A percentile compares a stretch with the other conserved stretches of the same genome.
phyloP scores from a whole-genome alignment of 805 yeast genomes.

The Kuraishia cidri region DNA sequence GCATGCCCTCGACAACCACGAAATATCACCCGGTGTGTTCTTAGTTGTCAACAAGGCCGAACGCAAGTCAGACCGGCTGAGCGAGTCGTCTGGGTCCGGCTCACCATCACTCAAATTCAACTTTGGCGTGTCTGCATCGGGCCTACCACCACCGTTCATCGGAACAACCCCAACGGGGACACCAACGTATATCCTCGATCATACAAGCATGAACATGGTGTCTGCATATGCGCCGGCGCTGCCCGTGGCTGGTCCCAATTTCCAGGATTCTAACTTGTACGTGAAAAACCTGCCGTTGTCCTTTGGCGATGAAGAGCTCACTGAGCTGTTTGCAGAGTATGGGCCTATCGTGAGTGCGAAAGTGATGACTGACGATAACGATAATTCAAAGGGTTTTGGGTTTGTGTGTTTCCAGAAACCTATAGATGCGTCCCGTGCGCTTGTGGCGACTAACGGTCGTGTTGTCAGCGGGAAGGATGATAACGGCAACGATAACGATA shows the following conservation, averaged over 20 bases:
- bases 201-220: slow-evolving; percentile 8
- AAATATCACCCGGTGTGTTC: slow-evolving; percentile 18
- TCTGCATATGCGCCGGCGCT: slow-evolving; percentile 20
- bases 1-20: slow-evolving; percentile 34
- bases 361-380: slow-evolving; percentile 39
- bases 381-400: slow-evolving; percentile 68
- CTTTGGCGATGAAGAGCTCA: slow-evolving; percentile 46
- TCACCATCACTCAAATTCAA: not conserved
- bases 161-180: slow-evolving; percentile 3
- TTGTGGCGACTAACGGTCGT: slow-evolving; percentile 52
- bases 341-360: slow-evolving; percentile 49
- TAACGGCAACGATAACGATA: not conserved
- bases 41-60: slow-evolving; percentile 35
- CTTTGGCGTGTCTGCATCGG: not conserved
- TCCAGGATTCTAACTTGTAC: slow-evolving; percentile 67
- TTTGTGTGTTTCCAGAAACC: slow-evolving; percentile 69
- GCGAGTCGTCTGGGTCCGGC: not conserved
- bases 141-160: not conserved
- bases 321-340: slow-evolving; percentile 29
- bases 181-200: slow-evolving; percentile 2
- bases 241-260: slow-evolving; percentile 34
- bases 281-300: slow-evolving; percentile 52
- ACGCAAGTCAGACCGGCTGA: slow-evolving; percentile 12
- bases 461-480: slow-evolving; percentile 10
- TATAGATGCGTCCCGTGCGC: slow-evolving; percentile 60